phyloP scores from a whole-genome alignment of 169 alveolate genomes.

The Eimeria praecox region DNA sequence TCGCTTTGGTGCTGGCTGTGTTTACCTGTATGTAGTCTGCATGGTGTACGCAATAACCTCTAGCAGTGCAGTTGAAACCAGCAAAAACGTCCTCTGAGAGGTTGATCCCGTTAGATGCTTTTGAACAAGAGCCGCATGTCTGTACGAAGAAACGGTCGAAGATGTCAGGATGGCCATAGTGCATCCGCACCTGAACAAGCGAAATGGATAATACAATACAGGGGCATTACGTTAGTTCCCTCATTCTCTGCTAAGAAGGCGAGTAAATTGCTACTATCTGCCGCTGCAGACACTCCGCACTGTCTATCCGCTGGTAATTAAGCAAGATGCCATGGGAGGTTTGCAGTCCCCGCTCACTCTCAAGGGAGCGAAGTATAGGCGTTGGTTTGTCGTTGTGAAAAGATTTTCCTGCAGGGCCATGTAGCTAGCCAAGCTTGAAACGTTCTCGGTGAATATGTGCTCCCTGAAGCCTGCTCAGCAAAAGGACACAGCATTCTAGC shows the following conservation, averaged over 20 bases:
- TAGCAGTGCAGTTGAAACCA: constrained; percentile 76
- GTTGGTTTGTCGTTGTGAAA: constrained; percentile 77
- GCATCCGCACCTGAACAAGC: constrained; percentile 78
- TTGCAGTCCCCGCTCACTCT: constrained; percentile 31
- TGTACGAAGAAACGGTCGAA: constrained; percentile 81
- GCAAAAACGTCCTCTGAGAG: constrained; percentile 81
- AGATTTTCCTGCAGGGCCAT: constrained; percentile 82
- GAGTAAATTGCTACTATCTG: not conserved
- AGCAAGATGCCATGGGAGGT: not conserved
- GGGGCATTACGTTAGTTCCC: not conserved
- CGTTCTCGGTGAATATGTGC: constrained; percentile 81
- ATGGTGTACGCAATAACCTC: constrained; percentile 79
- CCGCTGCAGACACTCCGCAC: not conserved
- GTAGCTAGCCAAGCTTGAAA: constrained; percentile 77
- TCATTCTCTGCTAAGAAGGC: not conserved
- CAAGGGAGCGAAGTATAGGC: constrained; percentile 73
- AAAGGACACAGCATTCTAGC: not conserved
- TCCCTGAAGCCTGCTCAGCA: constrained; percentile 80
- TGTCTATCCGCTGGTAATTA: not conserved
- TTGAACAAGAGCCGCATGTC: constrained; percentile 80
- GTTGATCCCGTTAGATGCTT: constrained; percentile 75
- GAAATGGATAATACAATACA: not conserved
- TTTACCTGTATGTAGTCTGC: constrained; percentile 80
- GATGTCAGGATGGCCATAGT: constrained; percentile 84
- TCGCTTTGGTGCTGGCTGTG: not conserved